Evolutionary conservation across 805 yeast genomes (phyloP), one percentile per base, ranked within the genome.

Genomic region (Nakazawaea peltata): DNA sequence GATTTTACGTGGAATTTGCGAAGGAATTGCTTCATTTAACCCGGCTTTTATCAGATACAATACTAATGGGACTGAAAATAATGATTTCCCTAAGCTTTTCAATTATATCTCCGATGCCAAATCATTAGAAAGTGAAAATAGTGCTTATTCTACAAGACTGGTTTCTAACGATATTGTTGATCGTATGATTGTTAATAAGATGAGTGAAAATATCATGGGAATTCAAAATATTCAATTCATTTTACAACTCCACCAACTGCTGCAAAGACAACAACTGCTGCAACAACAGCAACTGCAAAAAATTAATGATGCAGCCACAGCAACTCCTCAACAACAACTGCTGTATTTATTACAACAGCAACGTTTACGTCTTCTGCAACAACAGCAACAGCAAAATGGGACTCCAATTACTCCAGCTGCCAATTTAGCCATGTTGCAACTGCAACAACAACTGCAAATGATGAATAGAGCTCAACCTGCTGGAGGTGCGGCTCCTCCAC

Each of bases 401-500:
- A 31, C 39, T 22, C 35, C 39, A 3, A 27, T 36, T 24, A 37
- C 28, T 14, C 31, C 52, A 37, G 32, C 44, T 22, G 37, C 51
- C 39, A 26, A 24, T 16, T 29, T 28, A 28, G 40, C 53, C 36
- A 41, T 51, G 31, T 49, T 53, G 40, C 56, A 59, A 43, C 59
- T 55, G 38, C 59, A 63, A 42, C 60, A 54, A 41, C 55, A 49
- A 44, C 55, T 50, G 44, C 54, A 46, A 28, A 37, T 38, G 28
- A 25, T 45, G 38, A 32, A 48, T 29, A 30, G 42, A 17, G 36
- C 34, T 27, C 28, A 41, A 32, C 28, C 40, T 28, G 32, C 31
- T 51, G 27, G 49, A 26, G 57, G 65, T 36, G 60, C 73, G 13
- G 71, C 84, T 4, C 81, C 82, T 19, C 83, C 86, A 4, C 88